phyloP scores from a whole-genome alignment of 352 stramenopile genomes.

The Bremia lactucae region DNA sequence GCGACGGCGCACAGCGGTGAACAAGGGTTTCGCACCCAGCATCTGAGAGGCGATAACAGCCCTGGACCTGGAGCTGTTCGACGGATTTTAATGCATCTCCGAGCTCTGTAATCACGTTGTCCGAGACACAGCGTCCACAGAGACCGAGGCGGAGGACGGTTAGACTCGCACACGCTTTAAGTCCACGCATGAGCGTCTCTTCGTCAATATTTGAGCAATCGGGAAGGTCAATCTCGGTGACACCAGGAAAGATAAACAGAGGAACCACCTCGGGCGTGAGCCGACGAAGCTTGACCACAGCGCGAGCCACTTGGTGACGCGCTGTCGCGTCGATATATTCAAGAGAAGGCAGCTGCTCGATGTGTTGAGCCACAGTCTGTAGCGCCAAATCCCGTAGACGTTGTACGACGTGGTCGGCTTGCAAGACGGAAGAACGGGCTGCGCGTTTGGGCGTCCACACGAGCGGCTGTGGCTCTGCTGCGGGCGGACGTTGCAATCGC shows the following conservation, averaged over 20 bases:
- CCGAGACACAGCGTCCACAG: slow-evolving; percentile 63
- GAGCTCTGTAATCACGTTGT: slow-evolving; percentile 60
- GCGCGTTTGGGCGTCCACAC: slow-evolving; percentile 46
- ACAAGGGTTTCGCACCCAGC: slow-evolving; percentile 51
- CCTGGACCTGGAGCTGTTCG: slow-evolving; percentile 56
- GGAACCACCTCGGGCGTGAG: slow-evolving; percentile 61
- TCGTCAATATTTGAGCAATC: slow-evolving; percentile 80
- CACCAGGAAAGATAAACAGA: slow-evolving; percentile 74
- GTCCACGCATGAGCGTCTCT: slow-evolving; percentile 32
- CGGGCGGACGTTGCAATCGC: slow-evolving; percentile 31
- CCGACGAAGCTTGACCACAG: slow-evolving; percentile 41
- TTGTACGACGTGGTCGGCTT: slow-evolving; percentile 35
- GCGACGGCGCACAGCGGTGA: slow-evolving; percentile 50
- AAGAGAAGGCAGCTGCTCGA: slow-evolving; percentile 55
- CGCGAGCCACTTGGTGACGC: slow-evolving; percentile 44
- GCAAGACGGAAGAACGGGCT: slow-evolving; percentile 34
- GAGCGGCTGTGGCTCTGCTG: slow-evolving; percentile 7
- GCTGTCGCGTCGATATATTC: slow-evolving; percentile 58
- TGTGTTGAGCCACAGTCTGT: slow-evolving; percentile 42
- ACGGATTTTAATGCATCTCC: slow-evolving; percentile 52
- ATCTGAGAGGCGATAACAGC: slow-evolving; percentile 71
- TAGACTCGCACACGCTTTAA: slow-evolving; percentile 46
- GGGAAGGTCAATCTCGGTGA: slow-evolving; percentile 71
- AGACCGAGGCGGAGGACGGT: slow-evolving; percentile 55
- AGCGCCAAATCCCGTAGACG: slow-evolving; percentile 46